phyloP scores from a whole-genome alignment of 2,329 filamentous ascomycete genomes.

The Clonostachys byssicola region DNA sequence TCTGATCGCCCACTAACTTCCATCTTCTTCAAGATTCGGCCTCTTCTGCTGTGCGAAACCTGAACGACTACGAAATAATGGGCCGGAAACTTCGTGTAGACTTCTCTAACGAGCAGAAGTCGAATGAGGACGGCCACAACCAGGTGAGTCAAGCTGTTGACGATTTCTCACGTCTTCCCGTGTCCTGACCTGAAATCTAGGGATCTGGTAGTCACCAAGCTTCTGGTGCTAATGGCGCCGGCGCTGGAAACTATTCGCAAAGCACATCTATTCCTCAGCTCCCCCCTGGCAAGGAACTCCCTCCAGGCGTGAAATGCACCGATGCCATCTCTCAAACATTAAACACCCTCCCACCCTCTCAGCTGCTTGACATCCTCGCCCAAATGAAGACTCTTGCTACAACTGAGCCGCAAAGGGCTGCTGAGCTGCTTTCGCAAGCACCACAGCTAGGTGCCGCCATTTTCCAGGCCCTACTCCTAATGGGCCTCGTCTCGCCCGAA shows the following conservation, averaged over 20 bases:
- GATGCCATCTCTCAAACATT: slow-evolving; percentile 93
- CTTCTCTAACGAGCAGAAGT: slow-evolving; percentile 88
- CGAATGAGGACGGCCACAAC: slow-evolving; percentile 55
- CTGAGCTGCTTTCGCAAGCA: slow-evolving; percentile 80
- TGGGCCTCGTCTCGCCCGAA: slow-evolving; percentile 85
- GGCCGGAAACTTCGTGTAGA: slow-evolving; percentile 91
- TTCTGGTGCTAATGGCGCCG: slow-evolving; percentile 22
- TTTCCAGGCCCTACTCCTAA: slow-evolving; percentile 88
- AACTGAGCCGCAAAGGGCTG: slow-evolving; percentile 76
- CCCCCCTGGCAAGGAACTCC: slow-evolving; percentile 79
- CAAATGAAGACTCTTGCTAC: slow-evolving; percentile 93
- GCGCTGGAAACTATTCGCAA: slow-evolving; percentile 23
- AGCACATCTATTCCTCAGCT: slow-evolving; percentile 67
- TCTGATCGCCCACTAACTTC: not conserved
- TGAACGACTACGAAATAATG: slow-evolving; percentile 95
- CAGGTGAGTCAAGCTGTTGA: slow-evolving; percentile 6
- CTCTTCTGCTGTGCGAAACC: slow-evolving; percentile 87
- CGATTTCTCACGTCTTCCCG: too few species aligned
- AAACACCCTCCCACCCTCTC: slow-evolving; percentile 76
- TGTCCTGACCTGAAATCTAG: too few species aligned
- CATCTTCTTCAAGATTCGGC: slow-evolving; percentile 59
- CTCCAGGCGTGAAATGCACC: slow-evolving; percentile 75
- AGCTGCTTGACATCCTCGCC: slow-evolving; percentile 87
- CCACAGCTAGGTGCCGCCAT: slow-evolving; percentile 93
- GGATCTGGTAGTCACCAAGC: not conserved